Base-by-base conservation (phyloP, 768 basidiomycete genomes). In the Rossbeevera mucosa region DNA sequence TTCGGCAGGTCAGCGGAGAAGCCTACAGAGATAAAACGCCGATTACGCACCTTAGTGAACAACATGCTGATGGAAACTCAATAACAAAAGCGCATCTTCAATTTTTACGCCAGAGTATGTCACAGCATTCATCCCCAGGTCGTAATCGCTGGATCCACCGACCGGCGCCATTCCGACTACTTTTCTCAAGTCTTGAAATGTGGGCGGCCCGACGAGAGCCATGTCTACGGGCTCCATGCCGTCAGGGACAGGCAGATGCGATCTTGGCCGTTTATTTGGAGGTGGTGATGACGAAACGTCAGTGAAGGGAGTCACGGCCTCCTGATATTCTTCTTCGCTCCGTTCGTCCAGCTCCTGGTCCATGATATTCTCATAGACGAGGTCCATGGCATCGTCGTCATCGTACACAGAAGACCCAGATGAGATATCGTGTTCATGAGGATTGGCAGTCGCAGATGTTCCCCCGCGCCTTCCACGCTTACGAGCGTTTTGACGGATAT, bases 401-500 rank as follows among this genome's bases (percentile, higher is more conserved):
- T 68, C 68, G 29, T 66, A 68, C 9, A 78, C 76, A 3, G 80
- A 78, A 1, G 82, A 78, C 12, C 79, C 80, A 4, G 82, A 74
- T 1, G 75, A 76, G n/a, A 66, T 71, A 47, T 77, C 69, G 29
- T 80, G 82, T 21, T 83, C 85, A n/a, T 61, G 64, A 21, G 46
- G 48, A 47, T 68, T 47, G 56, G 59, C 44, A 42, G 73, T 47
- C 73, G 77, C 14, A 28, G 61, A 51, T 22, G 29, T 44, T 70
- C 59, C 76, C 73, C 70, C 65, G 56, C 72, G 80, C 70, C 76
- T 82, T 51, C 80, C 77, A 21, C 88, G 81, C 68, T 83, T 89
- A 40, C 88, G 73, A n/a, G 88, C 78, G 16, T 86, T 86, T 71
- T 91, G 88, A 31, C 88, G 80, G 52, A 91, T 76, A 64, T 91